These are phyloP conservation scores for Umbellularia californica DNA, from an alignment of 164 flowering plant species.

Conservation along the genomic window DNA sequence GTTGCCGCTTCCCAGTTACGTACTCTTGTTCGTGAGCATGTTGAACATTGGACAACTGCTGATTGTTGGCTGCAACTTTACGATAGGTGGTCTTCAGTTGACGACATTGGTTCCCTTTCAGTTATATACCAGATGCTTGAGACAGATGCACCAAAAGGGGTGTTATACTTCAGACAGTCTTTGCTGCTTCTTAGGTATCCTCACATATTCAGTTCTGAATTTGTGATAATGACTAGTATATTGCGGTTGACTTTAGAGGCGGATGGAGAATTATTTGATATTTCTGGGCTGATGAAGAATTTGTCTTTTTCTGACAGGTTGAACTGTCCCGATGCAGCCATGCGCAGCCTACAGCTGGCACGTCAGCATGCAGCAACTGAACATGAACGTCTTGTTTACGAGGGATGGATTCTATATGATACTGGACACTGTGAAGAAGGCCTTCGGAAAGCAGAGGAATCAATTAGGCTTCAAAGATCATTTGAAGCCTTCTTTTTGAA, in stretches of 20 bases:
- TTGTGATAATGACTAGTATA: background rate
- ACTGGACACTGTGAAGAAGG: slow-evolving; percentile 96
- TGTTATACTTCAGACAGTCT: slow-evolving; percentile 94
- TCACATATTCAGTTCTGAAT: background rate
- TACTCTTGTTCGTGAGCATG: slow-evolving; percentile 88
- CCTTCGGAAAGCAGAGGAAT: slow-evolving; percentile 85
- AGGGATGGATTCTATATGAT: slow-evolving; percentile 98
- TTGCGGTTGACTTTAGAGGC: background rate
- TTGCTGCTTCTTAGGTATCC: slow-evolving; percentile 93
- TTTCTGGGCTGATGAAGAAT: slow-evolving; percentile 2
- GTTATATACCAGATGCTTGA: slow-evolving; percentile 99
- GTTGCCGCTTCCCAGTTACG: slow-evolving; percentile 86
- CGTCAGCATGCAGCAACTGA: slow-evolving; percentile 86
- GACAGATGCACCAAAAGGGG: slow-evolving; percentile 92
- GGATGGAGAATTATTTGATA: background rate
- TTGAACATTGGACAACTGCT: slow-evolving; percentile 85
- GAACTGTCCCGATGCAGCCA: slow-evolving; percentile 97
- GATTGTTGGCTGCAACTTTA: slow-evolving; percentile 97
- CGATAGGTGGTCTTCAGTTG: slow-evolving; percentile 96
- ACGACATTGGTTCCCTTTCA: slow-evolving; percentile 97
- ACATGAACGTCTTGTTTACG: slow-evolving; percentile 87
- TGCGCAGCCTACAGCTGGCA: slow-evolving; percentile 91
- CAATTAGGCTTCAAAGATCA: slow-evolving; percentile 71
- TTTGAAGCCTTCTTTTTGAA: slow-evolving; percentile 96
- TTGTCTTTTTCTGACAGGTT: slow-evolving; percentile 43